Conservation (phyloP, 345 rosid genomes). For the Durio zibethinus region DNA sequence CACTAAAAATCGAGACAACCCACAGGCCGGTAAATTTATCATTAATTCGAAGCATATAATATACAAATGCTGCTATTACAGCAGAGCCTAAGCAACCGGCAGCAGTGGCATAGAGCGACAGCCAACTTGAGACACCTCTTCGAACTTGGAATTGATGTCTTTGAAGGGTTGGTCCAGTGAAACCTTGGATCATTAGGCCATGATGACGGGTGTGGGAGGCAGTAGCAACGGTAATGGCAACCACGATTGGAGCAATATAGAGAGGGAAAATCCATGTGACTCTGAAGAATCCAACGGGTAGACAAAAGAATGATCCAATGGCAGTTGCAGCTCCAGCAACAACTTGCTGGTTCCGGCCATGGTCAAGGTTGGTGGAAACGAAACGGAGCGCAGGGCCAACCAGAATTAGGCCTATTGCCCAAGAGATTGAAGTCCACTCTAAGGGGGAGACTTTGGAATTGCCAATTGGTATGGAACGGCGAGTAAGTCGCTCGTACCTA, state of each 20-base stretch:
- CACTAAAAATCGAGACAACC: slow-evolving; percentile 64
- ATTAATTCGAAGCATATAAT: slow-evolving; percentile 41
- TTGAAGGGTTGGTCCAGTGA: slow-evolving; percentile 31
- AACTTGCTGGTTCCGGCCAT: slow-evolving; percentile 28
- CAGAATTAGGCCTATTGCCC: slow-evolving; percentile 47
- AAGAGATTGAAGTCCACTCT: slow-evolving; percentile 57
- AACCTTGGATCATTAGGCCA: slow-evolving; percentile 41
- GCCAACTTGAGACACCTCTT: slow-evolving; percentile 46
- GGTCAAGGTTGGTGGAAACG: slow-evolving; percentile 40
- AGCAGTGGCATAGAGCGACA: slow-evolving; percentile 45
- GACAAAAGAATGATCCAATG: slow-evolving; percentile 50
- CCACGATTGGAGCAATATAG: slow-evolving; percentile 36
- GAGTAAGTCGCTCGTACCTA: slow-evolving; percentile 43
- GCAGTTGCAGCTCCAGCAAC: slow-evolving; percentile 44
- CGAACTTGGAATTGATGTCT: slow-evolving; percentile 30
- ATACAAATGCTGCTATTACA: slow-evolving; percentile 44
- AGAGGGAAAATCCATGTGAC: slow-evolving; percentile 42
- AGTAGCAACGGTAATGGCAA: slow-evolving; percentile 34
- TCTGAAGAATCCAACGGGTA: slow-evolving; percentile 49
- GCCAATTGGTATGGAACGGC: slow-evolving; percentile 14
- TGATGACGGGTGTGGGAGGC: slow-evolving; percentile 58
- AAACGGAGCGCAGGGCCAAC: slow-evolving; percentile 31
- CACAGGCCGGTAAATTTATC: slow-evolving; percentile 40
- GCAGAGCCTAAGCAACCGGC: slow-evolving; percentile 51
- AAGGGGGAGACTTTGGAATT: slow-evolving; percentile 40